Conservation (phyloP, 139 green algal genomes). For the Closterium sp. region DNA sequence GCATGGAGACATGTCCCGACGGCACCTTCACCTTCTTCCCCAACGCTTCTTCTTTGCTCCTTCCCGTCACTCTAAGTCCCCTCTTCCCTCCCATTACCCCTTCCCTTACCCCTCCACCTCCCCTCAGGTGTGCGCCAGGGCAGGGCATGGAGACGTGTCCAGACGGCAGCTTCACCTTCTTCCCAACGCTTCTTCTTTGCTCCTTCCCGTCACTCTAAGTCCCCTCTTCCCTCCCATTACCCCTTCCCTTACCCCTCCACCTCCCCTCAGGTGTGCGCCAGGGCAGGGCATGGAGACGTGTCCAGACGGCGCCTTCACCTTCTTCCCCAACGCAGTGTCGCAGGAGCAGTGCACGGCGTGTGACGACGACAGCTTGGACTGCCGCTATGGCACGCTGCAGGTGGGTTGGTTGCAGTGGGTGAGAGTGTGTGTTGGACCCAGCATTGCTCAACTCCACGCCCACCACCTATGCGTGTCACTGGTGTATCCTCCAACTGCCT, state of each 20-base stretch:
- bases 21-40: background rate
- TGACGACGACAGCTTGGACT: constrained; percentile 1
- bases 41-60: background rate
- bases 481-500: background rate
- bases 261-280: background rate
- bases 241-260: background rate
- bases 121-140: background rate
- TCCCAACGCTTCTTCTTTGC: background rate
- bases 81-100: background rate
- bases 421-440: too few relatives aligned
- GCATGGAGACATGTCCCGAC: background rate
- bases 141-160: background rate
- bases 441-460: too few relatives aligned
- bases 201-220: too few relatives aligned
- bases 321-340: background rate
- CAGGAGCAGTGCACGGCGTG: background rate
- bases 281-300: constrained; percentile 1
- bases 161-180: background rate
- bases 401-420: too few relatives aligned
- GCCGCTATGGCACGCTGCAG: background rate
- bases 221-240: too few relatives aligned
- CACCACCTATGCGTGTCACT: too few relatives aligned
- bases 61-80: background rate
- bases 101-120: background rate
- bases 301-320: background rate